phyloP scores from a whole-genome alignment of 2,329 filamentous ascomycete species.

The Penicillium olsonii region DNA sequence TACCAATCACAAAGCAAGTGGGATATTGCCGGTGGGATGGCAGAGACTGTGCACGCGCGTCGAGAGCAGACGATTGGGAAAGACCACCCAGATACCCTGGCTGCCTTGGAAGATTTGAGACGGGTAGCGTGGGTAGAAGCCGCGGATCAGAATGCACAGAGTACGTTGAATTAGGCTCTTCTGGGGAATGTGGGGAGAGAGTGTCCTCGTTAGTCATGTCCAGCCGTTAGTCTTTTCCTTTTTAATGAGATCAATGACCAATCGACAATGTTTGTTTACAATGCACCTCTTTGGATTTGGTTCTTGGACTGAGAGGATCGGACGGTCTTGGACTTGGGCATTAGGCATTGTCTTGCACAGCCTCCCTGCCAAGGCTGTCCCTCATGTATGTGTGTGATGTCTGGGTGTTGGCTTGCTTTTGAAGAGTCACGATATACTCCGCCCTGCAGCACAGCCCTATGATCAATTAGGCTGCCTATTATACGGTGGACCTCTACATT shows the following conservation, averaged over 20 bases:
- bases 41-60: slow-evolving; percentile 8
- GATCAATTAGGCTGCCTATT: background rate
- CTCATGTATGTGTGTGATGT: background rate
- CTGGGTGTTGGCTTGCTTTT: background rate
- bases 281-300: background rate
- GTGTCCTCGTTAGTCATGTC: background rate
- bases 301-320: background rate
- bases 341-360: slow-evolving; percentile 4
- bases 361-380: slow-evolving; percentile 14
- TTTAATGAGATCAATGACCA: background rate
- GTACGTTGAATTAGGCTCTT: slow-evolving; percentile 11
- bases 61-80: slow-evolving; percentile 2
- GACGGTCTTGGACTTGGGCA: background rate
- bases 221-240: background rate
- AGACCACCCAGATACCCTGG: slow-evolving; percentile 12
- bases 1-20: slow-evolving; percentile 17
- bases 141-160: slow-evolving; percentile 11
- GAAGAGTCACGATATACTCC: background rate
- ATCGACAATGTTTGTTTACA: background rate
- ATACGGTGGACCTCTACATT: background rate
- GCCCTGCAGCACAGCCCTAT: background rate
- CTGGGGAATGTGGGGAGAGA: background rate
- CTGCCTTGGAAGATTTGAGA: slow-evolving; percentile 11
- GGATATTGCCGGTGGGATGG: slow-evolving; percentile 6
- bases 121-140: slow-evolving; percentile 12